Evolutionary conservation across 371 early-diverging fungal genomes (phyloP), one percentile per base, ranked within the genome.

Genomic region (Haplosporangium sp.): DNA sequence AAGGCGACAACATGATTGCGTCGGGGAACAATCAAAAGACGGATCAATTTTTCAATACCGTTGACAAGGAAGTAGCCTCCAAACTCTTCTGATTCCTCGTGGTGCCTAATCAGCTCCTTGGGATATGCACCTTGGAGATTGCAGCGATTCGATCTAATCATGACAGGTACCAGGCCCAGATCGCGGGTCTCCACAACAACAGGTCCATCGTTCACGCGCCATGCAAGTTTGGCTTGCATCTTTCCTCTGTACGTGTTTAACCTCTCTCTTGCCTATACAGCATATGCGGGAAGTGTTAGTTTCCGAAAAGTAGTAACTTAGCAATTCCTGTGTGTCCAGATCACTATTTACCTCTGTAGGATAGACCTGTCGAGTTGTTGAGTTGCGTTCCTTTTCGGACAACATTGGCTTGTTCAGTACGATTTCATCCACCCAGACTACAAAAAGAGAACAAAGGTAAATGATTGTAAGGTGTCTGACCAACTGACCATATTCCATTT

Each of bases 11-110:
- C 92, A 74, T 94, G 92, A 87, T 99, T 99, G 46, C 99, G 90
- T 40, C 98, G 94, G 50, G 94, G 95, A 2, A 95, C 96, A 82
- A 99, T 94, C 74, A 99, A 85, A 37, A 99, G 84, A 81, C 99
- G 94, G 46, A 99, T 90, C 51, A 99, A 84, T 74, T 96, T 95
- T 74, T 99, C 99, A 73, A 96, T 95, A 69, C 99, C 99, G 85
- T 99, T 99, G 38, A 96, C 88, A 71, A 99, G 88, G 75, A 99
- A 99, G 85, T 98, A 99, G 60, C 99, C 99, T 69, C 99, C 99
- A 87, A 96, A 91, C 73, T 99, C 99, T 67, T 94, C 95, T 9
- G 95, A 84, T 70, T 99, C 99, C 84, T 99, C 99, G 58, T 94
- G 91, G 53, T 88, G 89, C 45, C 83, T 82, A 54, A 97, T 84